Percentiles rank a stretch among this genome's conserved stretches.
Evolutionary conservation across 352 stramenopile genomes (phyloP).

Genomic region (Phytophthora megakarya): DNA sequence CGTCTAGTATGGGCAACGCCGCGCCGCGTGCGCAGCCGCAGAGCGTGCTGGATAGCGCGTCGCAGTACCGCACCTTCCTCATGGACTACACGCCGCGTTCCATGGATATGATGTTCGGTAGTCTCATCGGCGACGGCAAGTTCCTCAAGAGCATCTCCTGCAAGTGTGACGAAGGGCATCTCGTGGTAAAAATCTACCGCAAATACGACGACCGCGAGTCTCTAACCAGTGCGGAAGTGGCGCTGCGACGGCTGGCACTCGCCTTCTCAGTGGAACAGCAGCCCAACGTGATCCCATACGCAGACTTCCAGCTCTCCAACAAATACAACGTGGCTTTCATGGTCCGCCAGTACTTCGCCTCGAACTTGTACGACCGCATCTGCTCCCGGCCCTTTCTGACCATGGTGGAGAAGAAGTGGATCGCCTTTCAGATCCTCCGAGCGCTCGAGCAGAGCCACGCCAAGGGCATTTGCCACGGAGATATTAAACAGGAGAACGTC

Average conservation of each 20-base stretch:
- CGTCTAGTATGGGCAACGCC: conserved; percentile 73
- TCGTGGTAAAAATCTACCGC: conserved; percentile 91
- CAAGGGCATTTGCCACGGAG: conserved; percentile 94
- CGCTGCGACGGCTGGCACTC: conserved; percentile 55
- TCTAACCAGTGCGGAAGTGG: conserved; percentile 55
- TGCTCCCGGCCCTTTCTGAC: conserved; percentile 95
- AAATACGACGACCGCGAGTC: conserved; percentile 82
- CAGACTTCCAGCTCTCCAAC: conserved; percentile 72
- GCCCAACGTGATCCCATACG: conserved; percentile 86
- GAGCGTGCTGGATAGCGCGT: conserved; percentile 80
- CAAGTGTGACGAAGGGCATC: conserved; percentile 82
- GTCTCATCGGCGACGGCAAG: conserved; percentile 88
- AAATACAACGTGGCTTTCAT: conserved; percentile 93
- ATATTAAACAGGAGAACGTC: conserved; percentile 99
- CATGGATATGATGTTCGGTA: conserved; percentile 89
- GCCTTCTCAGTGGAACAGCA: conserved; percentile 73
- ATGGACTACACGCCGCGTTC: conserved; percentile 85
- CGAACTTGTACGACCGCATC: conserved; percentile 97
- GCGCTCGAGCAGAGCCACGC: conserved; percentile 94
- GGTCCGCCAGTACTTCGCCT: conserved; percentile 95
- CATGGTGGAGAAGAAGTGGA: conserved; percentile 97
- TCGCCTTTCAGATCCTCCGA: conserved; percentile 96
- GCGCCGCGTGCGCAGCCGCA: conserved; percentile 78
- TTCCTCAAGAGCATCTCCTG: conserved; percentile 91
- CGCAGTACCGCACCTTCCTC: conserved; percentile 87